phyloP scores from a whole-genome alignment of 1,139 yeast species.

The Yamadazyma dushanensis region DNA sequence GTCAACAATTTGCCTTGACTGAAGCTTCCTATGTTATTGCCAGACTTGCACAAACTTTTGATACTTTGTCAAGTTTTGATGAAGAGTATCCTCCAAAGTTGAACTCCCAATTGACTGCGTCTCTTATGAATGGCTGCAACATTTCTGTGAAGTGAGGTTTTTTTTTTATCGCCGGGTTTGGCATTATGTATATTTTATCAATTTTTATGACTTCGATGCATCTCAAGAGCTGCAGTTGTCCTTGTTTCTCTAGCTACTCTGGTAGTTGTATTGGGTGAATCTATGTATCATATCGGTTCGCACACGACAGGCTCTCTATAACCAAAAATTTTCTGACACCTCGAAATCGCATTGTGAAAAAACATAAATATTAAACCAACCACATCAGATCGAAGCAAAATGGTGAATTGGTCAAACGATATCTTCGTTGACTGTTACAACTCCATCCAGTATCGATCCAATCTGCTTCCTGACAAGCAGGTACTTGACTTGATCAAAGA shows the following conservation, averaged over 20 bases:
- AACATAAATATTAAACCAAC: not conserved
- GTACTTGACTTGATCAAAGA: slow-evolving; percentile 27
- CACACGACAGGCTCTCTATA: slow-evolving; percentile 1
- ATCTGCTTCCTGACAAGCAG: slow-evolving; percentile 26
- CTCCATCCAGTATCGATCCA: slow-evolving; percentile 27
- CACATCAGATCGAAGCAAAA: not conserved
- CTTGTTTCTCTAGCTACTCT: too few species aligned
- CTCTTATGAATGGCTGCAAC: slow-evolving; percentile 26
- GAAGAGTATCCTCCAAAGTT: slow-evolving; percentile 28
- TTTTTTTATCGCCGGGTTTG: slow-evolving; percentile 1
- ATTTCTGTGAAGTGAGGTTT: slow-evolving; percentile 9
- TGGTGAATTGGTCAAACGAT: slow-evolving; percentile 36
- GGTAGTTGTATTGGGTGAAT: too few species aligned
- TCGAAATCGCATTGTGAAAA: slow-evolving; percentile 2
- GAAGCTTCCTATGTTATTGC: slow-evolving; percentile 47
- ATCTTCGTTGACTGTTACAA: slow-evolving; percentile 37
- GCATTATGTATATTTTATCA: not conserved
- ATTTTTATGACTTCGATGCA: too few species aligned
- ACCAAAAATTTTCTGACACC: not conserved
- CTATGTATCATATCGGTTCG: too few species aligned
- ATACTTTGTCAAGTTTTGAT: slow-evolving; percentile 20
- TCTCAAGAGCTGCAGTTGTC: too few species aligned
- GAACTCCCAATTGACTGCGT: slow-evolving; percentile 31
- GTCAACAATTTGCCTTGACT: slow-evolving; percentile 56
- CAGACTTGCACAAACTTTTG: slow-evolving; percentile 34